Percentiles rank a stretch among this genome's conserved stretches.
Conservation (phyloP, 2,329 filamentous ascomycete species). For the Nannizziopsis arthrosporioides region DNA sequence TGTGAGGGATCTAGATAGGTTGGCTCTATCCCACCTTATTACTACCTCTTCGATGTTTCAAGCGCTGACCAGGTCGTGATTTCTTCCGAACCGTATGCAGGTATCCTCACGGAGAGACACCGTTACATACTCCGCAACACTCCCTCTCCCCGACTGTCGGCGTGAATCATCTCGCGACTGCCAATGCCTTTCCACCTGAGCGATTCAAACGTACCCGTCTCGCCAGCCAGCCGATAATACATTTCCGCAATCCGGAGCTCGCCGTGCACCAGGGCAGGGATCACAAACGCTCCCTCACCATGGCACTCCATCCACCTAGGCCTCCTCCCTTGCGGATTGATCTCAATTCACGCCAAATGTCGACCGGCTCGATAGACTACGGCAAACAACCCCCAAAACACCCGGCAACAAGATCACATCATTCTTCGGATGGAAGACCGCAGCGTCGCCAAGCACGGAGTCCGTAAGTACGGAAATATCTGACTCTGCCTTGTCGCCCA, state of each 20-base stretch:
- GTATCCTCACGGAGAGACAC: conserved; percentile 30
- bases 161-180: conserved; percentile 25
- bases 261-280: conserved; percentile 10
- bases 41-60: conserved; percentile 2
- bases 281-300: conserved; percentile 29
- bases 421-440: conserved; percentile 56
- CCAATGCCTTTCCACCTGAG: conserved; percentile 26
- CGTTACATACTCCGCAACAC: conserved; percentile 22
- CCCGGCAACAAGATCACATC: conserved; percentile 49
- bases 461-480: conserved; percentile 54
- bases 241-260: conserved; percentile 58
- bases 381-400: conserved; percentile 37
- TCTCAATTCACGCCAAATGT: conserved; percentile 27
- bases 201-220: conserved; percentile 29
- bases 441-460: conserved; percentile 43
- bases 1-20: conserved; percentile 33
- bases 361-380: conserved; percentile 25
- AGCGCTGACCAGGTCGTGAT: conserved; percentile 19
- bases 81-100: conserved; percentile 21
- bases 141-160: conserved; percentile 12
- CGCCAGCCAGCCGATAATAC: conserved; percentile 38
- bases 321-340: conserved; percentile 37
- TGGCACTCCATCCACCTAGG: conserved; percentile 34
- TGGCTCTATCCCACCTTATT: conserved; percentile 14
- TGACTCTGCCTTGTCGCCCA: conserved; percentile 47